Base-by-base conservation (phyloP, 2,329 filamentous ascomycete species). In the Raffaelea arxii region DNA sequence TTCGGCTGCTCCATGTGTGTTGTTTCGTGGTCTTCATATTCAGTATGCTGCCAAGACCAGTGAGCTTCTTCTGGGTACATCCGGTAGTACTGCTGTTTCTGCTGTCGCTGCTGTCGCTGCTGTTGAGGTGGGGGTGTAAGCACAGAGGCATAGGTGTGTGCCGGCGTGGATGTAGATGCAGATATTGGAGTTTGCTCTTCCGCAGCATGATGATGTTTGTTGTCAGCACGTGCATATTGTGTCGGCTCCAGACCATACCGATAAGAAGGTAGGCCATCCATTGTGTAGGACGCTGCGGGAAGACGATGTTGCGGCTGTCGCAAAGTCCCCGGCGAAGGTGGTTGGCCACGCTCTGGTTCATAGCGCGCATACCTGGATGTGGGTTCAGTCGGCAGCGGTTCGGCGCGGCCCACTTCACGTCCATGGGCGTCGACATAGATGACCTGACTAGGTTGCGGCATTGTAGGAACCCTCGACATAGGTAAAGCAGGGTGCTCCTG, bases 1-100 rank as follows among this genome's bases (percentile, higher is more conserved):
- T n/a, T n/a, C n/a, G n/a, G n/a, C n/a, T n/a, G n/a, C n/a, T n/a
- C n/a, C n/a, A n/a, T n/a, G n/a, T n/a, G n/a, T n/a, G n/a, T n/a
- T n/a, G n/a, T n/a, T 53, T 76, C 72, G 49, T 67, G 69, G 4
- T 63, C 52, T 41, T 66, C 65, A 49, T 61, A 58, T 44, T 61
- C 52, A 39, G 21, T 24, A 24, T 58, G 55, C 4, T 55, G 51
- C 36, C 60, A 59, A n/a, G 52, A 51, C 23, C 51, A 56, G 40
- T 53, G 56, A 30, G 32, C 46, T 21, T 59, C 58, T 39, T 63
- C 59, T 25, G 55, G 56, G 46, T 62, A 63, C 18, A 57, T 55
- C 6, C 57, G 58, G 41, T 62, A 62, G 41, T 65, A 63, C 18
- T 63, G 64, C 22, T n/a, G 24, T 16, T 41, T 41, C 22, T n/a